Base-by-base conservation (phyloP, 106 monocot species). In the Dendrobium catenatum region DNA sequence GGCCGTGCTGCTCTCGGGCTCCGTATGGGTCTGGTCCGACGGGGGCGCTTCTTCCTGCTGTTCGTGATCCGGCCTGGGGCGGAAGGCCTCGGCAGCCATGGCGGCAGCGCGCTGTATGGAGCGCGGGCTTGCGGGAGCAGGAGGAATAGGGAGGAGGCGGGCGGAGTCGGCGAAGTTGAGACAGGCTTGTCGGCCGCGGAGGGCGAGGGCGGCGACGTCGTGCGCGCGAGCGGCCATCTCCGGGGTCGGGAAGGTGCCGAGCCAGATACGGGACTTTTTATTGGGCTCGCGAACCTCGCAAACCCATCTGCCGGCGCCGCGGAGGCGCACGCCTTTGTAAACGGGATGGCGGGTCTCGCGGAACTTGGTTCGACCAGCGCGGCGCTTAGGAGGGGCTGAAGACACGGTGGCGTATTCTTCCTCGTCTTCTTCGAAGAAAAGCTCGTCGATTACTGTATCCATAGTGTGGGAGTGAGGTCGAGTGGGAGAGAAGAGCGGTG, bases 301-400 rank as follows among this genome's bases (percentile, higher is more conserved):
- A 7, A 94, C 94, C 94, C 94, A 94, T 48, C 86, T 76, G 33
- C 79, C 82, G 72, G 81, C 43, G 77, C 87, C 86, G 43, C 94
- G 82, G 68, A 72, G 88, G 4, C 94, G 89, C 11, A 94, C 89
- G 20, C 94, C 94, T 78, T 90, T 91, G 88, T 80, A 94, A 27
- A 91, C 79, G 0, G 94, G 94, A 76, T 94, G 94, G 26, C 94
- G 86, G n/a, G 94, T 94, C 88, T 91, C 94, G 0, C 80, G 84
- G 86, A 94, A 91, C 91, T 94, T 94, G 82, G 91, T 94, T 58
- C 94, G 75, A 13, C 94, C 94, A 3, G 94, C 94, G 2, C 85
- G 86, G 40, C 94, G 84, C 82, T 94, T 94, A 6, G 94, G 91
- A 15, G 91, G 91, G 18, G 90, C 88, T 5, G 88, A 89, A 0